Evolutionary conservation across 2,329 filamentous ascomycete genomes (phyloP), one percentile per base, ranked within the genome.

Genomic region (Xylaria sp.): DNA sequence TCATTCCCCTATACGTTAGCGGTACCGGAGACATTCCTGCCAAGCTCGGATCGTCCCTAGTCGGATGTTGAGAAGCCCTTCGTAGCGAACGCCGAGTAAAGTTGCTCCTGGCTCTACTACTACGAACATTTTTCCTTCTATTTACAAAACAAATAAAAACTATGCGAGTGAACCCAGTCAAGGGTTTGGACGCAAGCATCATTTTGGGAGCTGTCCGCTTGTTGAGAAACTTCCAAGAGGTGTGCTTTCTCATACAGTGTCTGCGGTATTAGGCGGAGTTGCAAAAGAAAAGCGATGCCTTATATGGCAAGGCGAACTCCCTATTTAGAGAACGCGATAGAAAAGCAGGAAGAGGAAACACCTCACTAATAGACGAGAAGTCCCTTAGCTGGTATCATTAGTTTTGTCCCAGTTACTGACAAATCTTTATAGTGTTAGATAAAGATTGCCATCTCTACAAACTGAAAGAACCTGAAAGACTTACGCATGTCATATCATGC

Each of bases 401-500:
- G 42, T 51, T 24, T 60, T 24, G 17, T 60, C n/a, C 27, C 1
- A 50, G 11, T 60, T 51, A 60, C 57, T 60, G 30, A 60, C 57
- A 60, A 50, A 27, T 51, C 27, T 36, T 39, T 51, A 12, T 48
- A 59, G 57, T 51, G 27, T 27, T 60, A 60, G 57, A 39, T 51
- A 45, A 51, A 51, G 27, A 51, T 45, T 60, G n/a, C 27, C 45
- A 51, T 51, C 57, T 60, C 45, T 51, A 60, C 45, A 17, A 60
- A 39, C 57, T 60, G 27, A 45, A 3, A 50, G 45, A 60, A 2
- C 57, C 45, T 51, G 45, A 60, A 51, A 21, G 14, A 24, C 57
- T 60, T 24, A 9, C 51, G 11, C 51, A 60, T 60, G 39, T 60
- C 30, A 60, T 60, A 60, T 60, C 57, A 51, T 7, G 57, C 42